These are phyloP conservation scores for Thermothielavioides terrestris DNA, from an alignment of 495 filamentous ascomycete species.

Conservation along the genomic window DNA sequence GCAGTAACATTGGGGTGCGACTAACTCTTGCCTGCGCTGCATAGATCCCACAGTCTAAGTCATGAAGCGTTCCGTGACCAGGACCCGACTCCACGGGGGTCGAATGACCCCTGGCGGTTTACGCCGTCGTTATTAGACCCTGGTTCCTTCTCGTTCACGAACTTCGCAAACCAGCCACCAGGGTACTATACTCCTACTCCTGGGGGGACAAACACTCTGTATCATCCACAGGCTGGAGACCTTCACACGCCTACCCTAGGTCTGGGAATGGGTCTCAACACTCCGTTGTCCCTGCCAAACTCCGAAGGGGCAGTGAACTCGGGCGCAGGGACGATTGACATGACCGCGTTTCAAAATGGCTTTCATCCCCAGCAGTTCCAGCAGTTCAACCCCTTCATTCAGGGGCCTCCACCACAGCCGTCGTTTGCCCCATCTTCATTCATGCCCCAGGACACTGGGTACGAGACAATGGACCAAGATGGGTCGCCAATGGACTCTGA, in stretches of 20 bases:
- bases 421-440: slow-evolving; percentile 75
- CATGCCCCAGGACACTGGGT: slow-evolving; percentile 64
- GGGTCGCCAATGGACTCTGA: slow-evolving; percentile 51
- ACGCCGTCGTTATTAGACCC: slow-evolving; percentile 83
- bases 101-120: slow-evolving; percentile 72
- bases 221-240: slow-evolving; percentile 79
- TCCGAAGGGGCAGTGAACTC: slow-evolving; percentile 50
- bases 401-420: slow-evolving; percentile 44
- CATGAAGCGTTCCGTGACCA: slow-evolving; percentile 59
- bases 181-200: slow-evolving; percentile 87
- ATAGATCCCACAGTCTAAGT: slow-evolving; percentile 31
- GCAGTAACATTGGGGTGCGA: slow-evolving; percentile 2
- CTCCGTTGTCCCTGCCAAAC: slow-evolving; percentile 72
- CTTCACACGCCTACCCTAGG: slow-evolving; percentile 74
- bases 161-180: slow-evolving; percentile 67
- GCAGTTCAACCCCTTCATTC: slow-evolving; percentile 64
- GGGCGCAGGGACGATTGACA: slow-evolving; percentile 48
- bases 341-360: slow-evolving; percentile 44
- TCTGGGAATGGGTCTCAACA: slow-evolving; percentile 58
- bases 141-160: slow-evolving; percentile 67
- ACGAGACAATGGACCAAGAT: slow-evolving; percentile 68
- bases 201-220: slow-evolving; percentile 70
- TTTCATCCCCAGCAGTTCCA: slow-evolving; percentile 62
- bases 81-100: slow-evolving; percentile 68
- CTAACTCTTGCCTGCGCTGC: neutral